phyloP scores from a whole-genome alignment of 176 grass and related monocot genomes.

The Raddia guianensis region DNA sequence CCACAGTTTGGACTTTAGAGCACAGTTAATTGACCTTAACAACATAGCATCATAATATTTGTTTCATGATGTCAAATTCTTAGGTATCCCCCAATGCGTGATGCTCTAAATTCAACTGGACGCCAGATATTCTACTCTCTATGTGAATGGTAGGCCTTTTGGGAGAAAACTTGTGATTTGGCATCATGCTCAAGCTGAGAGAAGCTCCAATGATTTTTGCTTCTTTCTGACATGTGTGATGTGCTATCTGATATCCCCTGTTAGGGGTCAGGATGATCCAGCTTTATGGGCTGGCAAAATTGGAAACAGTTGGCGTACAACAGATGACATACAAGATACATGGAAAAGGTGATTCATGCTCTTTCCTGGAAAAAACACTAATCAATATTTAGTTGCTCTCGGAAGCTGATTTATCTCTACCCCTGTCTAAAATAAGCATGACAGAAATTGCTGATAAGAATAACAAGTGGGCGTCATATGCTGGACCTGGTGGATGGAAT shows the following conservation, averaged over 20 bases:
- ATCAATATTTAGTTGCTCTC: constrained; percentile 9
- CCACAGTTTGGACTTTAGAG: neutral
- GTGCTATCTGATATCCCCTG: constrained; percentile 29
- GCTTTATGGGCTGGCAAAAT: constrained; percentile 91
- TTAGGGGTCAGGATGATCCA: constrained; percentile 90
- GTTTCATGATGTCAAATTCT: constrained; percentile 31
- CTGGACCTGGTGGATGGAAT: constrained; percentile 98
- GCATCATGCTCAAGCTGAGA: neutral
- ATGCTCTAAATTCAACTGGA: constrained; percentile 95
- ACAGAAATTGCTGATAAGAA: constrained; percentile 88
- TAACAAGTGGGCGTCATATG: constrained; percentile 97
- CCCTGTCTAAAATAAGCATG: constrained; percentile 74
- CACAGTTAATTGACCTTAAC: neutral
- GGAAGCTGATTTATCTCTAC: constrained; percentile 40
- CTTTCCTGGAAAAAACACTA: neutral
- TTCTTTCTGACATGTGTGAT: constrained; percentile 28
- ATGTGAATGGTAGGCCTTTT: constrained; percentile 77
- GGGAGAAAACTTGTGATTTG: neutral
- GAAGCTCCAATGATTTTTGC: neutral
- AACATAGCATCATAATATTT: constrained; percentile 1
- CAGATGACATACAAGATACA: constrained; percentile 83
- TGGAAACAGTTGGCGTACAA: constrained; percentile 98
- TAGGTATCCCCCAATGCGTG: constrained; percentile 95
- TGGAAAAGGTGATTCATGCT: constrained; percentile 75
- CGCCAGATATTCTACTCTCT: constrained; percentile 85